Conservation (phyloP, 164 flowering plant genomes). For the Santalum album region DNA sequence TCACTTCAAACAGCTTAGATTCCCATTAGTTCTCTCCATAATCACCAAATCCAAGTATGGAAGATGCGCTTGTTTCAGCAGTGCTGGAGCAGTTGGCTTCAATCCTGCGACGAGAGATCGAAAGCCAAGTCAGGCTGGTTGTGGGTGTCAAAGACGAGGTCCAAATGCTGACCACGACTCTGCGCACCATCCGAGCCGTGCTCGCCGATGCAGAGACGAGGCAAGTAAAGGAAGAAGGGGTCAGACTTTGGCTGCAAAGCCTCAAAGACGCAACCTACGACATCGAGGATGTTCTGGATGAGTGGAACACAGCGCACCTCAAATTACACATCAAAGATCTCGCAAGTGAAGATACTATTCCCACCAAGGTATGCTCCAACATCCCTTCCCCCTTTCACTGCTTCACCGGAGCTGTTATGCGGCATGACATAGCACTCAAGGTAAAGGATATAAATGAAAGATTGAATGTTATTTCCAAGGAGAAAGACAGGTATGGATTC, state of each 20-base stretch:
- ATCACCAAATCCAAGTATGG: too few relatives aligned
- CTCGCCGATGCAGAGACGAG: background rate
- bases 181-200: background rate
- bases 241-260: background rate
- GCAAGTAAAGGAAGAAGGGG: background rate
- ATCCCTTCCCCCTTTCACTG: background rate
- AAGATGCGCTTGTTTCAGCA: conserved; percentile 7
- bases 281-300: conserved; percentile 5
- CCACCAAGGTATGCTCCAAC: background rate
- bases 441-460: conserved; percentile 7
- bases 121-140: background rate
- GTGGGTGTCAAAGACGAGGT: background rate
- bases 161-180: background rate
- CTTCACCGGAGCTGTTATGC: background rate
- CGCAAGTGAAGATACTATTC: background rate
- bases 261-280: background rate
- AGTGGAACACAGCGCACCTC: background rate
- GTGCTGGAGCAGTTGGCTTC: conserved; percentile 7
- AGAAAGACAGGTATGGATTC: conserved; percentile 12
- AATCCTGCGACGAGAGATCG: background rate
- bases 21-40: too few relatives aligned
- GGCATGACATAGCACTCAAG: conserved; percentile 11
- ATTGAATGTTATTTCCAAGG: conserved; percentile 3
- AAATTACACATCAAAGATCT: background rate
- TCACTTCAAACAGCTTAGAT: too few relatives aligned